A percentile compares a stretch with the other conserved stretches of the same genome.
phyloP scores from a whole-genome alignment of 768 basidiomycete species.

The Phlebiopsis gigantea region DNA sequence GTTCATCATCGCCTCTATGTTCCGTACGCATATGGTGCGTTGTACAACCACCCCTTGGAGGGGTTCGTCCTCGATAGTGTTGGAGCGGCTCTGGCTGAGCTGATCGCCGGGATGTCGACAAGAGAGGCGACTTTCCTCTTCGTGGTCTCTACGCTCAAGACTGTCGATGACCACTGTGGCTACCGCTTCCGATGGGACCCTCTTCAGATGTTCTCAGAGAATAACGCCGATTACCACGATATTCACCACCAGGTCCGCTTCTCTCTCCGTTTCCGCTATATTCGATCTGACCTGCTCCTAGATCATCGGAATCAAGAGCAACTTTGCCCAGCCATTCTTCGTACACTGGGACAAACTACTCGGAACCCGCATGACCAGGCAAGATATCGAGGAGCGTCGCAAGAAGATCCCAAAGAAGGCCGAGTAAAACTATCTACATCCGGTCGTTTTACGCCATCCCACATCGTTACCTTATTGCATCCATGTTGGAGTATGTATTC shows the following conservation, averaged over 20 bases:
- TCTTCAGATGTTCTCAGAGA: slow-evolving; percentile 74
- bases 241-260: slow-evolving; percentile 88
- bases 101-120: slow-evolving; percentile 57
- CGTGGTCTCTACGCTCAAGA: slow-evolving; percentile 79
- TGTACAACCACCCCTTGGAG: slow-evolving; percentile 97
- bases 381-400: slow-evolving; percentile 51
- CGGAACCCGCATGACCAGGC: slow-evolving; percentile 77
- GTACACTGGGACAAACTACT: slow-evolving; percentile 88
- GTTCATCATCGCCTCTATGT: slow-evolving; percentile 95
- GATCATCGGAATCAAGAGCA: slow-evolving; percentile 87
- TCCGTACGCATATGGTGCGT: slow-evolving; percentile 92
- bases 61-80: slow-evolving; percentile 86
- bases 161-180: slow-evolving; percentile 94
- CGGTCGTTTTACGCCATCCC: not conserved
- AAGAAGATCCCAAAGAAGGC: slow-evolving; percentile 14
- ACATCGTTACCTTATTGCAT: slow-evolving; percentile 4
- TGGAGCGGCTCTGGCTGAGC: slow-evolving; percentile 76
- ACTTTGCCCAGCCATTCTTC: slow-evolving; percentile 95
- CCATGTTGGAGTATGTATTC: slow-evolving; percentile 8
- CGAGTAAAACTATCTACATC: slow-evolving; percentile 8
- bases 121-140: slow-evolving; percentile 88
- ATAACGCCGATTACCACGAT: slow-evolving; percentile 97
- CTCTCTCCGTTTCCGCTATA: not conserved
- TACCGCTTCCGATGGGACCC: slow-evolving; percentile 91
- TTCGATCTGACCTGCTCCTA: slow-evolving; percentile 20